Percentiles rank a stretch among this genome's conserved stretches.
Conservation (phyloP, 805 yeast genomes). For the Wickerhamiella alocasiicola region DNA sequence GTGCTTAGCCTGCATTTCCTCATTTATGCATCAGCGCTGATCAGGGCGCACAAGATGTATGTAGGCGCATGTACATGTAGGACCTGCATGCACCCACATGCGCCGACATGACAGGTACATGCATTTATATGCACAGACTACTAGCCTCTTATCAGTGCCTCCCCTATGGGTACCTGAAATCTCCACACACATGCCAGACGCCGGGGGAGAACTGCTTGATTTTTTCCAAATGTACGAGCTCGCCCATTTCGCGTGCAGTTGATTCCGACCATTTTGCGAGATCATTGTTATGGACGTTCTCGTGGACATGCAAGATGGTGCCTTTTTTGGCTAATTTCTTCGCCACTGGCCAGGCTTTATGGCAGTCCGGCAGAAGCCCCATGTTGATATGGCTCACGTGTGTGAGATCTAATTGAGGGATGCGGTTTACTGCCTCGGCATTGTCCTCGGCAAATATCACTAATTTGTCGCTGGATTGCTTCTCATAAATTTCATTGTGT, state of each 20-base stretch:
- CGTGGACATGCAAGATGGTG: constrained; percentile 50
- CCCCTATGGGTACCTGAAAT: constrained; percentile 27
- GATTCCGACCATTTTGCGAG: constrained; percentile 28
- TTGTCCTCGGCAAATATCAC: constrained; percentile 57
- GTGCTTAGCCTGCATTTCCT: no score
- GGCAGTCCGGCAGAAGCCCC: constrained; percentile 67
- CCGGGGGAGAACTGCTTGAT: constrained; percentile 85
- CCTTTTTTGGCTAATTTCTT: constrained; percentile 15
- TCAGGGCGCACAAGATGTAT: no score
- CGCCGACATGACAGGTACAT: not conserved
- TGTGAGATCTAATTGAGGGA: constrained; percentile 17
- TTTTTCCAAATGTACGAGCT: constrained; percentile 38
- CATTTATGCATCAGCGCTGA: no score
- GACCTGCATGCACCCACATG: not conserved
- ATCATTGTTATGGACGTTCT: constrained; percentile 43
- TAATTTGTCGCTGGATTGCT: constrained; percentile 25
- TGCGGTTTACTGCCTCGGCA: constrained; percentile 36
- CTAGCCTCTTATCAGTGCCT: not conserved
- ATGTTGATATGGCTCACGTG: constrained; percentile 52
- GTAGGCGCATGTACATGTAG: not conserved
- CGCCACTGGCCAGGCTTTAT: constrained; percentile 46
- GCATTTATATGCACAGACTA: not conserved
- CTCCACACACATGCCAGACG: constrained; percentile 63
- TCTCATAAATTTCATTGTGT: constrained; percentile 25
- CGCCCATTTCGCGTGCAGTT: constrained; percentile 19